Evolutionary conservation across 2,329 filamentous ascomycete genomes (phyloP), one percentile per base, ranked within the genome.

Genomic region (Alternaria arborescens): DNA sequence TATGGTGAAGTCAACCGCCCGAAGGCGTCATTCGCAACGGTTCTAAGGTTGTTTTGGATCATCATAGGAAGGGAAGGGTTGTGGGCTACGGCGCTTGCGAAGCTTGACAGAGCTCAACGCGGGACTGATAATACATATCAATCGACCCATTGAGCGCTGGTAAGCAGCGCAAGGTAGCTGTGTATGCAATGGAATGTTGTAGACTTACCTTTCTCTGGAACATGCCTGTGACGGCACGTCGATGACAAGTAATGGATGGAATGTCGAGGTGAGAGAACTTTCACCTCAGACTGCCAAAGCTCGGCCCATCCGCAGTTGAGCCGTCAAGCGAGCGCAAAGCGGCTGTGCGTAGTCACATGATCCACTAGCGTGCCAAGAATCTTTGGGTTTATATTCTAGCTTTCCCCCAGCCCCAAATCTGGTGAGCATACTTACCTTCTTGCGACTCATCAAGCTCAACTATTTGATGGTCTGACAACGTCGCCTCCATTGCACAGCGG

Each of bases 1-100:
- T 77, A 58, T 55, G 53, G 52, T 76, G 77, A 81, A 82, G 83
- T 85, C 83, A 87, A 82, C 78, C 80, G 80, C 79, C 79, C 77
- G 78, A 74, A 72, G 82, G 81, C 81, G 82, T 89, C 86, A 87
- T 86, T 85, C 86, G 87, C 87, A 89, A 87, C 87, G 87, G 87
- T 89, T 89, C 87, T 88, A 76, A 66, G 65, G 66, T 72, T 66
- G 66, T 68, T 67, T 66, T 63, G 59, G 64, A 72, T 77, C 76
- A 76, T 78, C 73, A 76, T 71, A 34, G 60, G 24, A 52, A 52
- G 28, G 60, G 24, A 52, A 52, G 28, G 42, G 50, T 41, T 47
- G 48, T 32, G 46, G 28, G 38, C 41, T 52, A 32, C 20, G 32
- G 24, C 28, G 34, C 20, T 28, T 22, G 42, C 41, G 40, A 38